These are phyloP conservation scores for Phytophthora fragariae DNA, from an alignment of 352 stramenopile genomes.

Conservation along the genomic window DNA sequence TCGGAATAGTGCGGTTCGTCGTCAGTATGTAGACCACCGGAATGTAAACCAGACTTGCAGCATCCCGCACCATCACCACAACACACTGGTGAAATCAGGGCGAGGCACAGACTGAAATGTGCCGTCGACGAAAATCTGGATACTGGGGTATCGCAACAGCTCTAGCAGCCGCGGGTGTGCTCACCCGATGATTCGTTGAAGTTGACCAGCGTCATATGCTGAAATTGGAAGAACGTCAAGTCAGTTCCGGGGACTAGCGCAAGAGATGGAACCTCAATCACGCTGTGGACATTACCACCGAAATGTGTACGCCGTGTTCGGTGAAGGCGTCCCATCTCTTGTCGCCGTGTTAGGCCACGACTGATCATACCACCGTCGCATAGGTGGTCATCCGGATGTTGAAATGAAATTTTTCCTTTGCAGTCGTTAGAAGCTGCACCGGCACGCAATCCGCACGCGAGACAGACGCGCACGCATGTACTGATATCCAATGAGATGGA, in stretches of 20 bases:
- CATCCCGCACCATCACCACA: neutral
- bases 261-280: neutral
- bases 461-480: neutral
- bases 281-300: neutral
- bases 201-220: neutral
- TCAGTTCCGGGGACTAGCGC: neutral
- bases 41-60: neutral
- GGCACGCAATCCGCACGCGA: neutral
- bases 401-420: neutral
- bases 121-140: neutral
- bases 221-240: constrained; percentile 2
- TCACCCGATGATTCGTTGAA: neutral
- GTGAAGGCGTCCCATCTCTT: neutral
- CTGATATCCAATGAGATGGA: neutral
- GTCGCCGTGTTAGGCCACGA: too few species aligned
- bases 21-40: neutral
- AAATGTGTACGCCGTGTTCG: neutral
- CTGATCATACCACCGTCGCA: neutral
- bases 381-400: neutral
- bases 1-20: too few species aligned
- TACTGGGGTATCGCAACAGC: neutral
- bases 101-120: neutral
- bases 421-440: neutral
- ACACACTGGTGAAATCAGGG: constrained; percentile 1
- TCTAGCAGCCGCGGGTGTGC: neutral